These are phyloP conservation scores for Podaxis sp. DNA, from an alignment of 768 basidiomycete genomes.

Conservation along the genomic window DNA sequence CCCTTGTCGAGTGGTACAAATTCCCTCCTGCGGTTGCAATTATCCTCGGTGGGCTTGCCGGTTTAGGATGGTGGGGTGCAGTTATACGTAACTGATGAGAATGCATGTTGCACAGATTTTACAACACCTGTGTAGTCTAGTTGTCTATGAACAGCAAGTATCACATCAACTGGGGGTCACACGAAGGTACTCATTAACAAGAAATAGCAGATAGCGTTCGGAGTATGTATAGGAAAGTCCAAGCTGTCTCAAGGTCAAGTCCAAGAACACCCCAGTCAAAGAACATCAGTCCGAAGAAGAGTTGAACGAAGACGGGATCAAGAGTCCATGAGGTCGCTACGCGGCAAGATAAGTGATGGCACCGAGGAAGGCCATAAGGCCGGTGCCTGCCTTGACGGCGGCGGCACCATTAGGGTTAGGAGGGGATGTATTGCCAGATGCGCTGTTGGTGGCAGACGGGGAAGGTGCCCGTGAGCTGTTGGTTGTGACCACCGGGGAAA, in stretches of 20 bases:
- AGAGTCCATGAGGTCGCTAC: background rate
- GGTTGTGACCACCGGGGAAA: constrained; percentile 15
- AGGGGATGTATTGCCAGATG: constrained; percentile 19
- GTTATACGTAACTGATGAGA: constrained; percentile 14
- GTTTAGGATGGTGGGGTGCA: constrained; percentile 43
- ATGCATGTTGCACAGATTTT: background rate
- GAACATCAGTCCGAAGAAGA: background rate
- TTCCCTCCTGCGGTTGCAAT: constrained; percentile 39
- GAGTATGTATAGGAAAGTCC: background rate
- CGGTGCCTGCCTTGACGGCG: constrained; percentile 21
- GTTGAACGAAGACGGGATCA: constrained; percentile 2
- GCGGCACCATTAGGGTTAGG: constrained; percentile 23
- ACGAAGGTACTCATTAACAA: background rate
- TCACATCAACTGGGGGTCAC: background rate
- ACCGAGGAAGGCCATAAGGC: constrained; percentile 27
- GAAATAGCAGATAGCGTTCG: background rate
- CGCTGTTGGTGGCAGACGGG: constrained; percentile 17
- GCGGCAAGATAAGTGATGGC: constrained; percentile 17
- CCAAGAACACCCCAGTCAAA: background rate
- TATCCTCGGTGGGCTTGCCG: constrained; percentile 35
- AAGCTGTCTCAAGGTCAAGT: background rate
- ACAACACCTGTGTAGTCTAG: background rate
- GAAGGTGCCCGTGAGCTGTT: constrained; percentile 14
- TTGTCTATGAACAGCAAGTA: background rate
- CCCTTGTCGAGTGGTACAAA: constrained; percentile 39